These are phyloP conservation scores for Candida glucosophila DNA, from an alignment of 1,139 yeast genomes.

Conservation along the genomic window DNA sequence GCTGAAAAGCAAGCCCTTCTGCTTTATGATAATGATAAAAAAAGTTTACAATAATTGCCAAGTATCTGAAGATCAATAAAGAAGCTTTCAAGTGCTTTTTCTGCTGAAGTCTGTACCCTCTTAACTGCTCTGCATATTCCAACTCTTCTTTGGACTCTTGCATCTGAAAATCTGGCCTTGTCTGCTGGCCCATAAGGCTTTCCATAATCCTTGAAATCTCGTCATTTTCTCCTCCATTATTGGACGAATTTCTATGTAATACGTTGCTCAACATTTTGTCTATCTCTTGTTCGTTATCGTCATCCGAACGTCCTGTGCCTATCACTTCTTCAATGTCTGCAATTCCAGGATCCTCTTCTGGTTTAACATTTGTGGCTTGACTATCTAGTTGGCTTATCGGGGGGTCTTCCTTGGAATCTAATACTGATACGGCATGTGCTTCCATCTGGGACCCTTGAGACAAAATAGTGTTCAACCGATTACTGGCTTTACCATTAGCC, in stretches of 20 bases:
- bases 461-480: slow-evolving; percentile 42
- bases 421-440: slow-evolving; percentile 23
- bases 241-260: slow-evolving; percentile 14
- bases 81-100: slow-evolving; percentile 24
- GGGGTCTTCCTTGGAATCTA: slow-evolving; percentile 13
- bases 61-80: slow-evolving; percentile 23
- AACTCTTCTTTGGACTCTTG: slow-evolving; percentile 12
- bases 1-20: slow-evolving; percentile 15
- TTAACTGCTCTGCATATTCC: slow-evolving; percentile 23
- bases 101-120: slow-evolving; percentile 23
- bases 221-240: slow-evolving; percentile 5
- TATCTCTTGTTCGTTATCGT: slow-evolving; percentile 13
- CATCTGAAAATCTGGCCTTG: slow-evolving; percentile 1
- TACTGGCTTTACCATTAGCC: slow-evolving; percentile 47
- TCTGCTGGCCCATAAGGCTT: slow-evolving; percentile 3
- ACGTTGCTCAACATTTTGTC: slow-evolving; percentile 29
- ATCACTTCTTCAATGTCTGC: slow-evolving; percentile 17
- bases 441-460: slow-evolving; percentile 35
- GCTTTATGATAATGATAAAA: slow-evolving; percentile 21
- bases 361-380: background rate
- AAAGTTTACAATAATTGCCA: slow-evolving; percentile 22
- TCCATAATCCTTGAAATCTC: slow-evolving; percentile 2
- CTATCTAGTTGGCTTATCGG: slow-evolving; percentile 1
- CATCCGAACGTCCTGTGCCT: slow-evolving; percentile 4
- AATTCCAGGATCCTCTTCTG: slow-evolving; percentile 22